Percentiles rank a stretch among this genome's conserved stretches.
Conservation (phyloP, 139 green algal genomes). For the Volvox africanus region DNA sequence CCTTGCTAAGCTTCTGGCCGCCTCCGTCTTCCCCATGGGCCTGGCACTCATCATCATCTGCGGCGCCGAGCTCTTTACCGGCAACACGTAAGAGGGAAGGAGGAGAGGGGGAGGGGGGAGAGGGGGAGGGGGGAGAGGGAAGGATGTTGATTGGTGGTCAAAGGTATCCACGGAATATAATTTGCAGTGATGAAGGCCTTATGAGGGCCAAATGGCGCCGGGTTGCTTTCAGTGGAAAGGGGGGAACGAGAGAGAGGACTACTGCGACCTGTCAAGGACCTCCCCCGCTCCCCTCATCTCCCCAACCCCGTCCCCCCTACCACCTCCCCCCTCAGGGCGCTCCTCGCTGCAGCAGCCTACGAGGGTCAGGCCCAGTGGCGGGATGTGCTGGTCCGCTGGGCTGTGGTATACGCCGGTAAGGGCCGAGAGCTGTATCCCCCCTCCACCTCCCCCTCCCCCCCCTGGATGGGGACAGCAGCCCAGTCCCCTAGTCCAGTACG, state of each 20-base stretch:
- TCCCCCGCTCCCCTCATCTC: no score
- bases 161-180: no score
- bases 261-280: no score
- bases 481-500: no score
- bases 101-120: neutral
- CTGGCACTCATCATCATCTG: constrained; percentile 72
- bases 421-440: no score
- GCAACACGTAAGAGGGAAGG: constrained; percentile 71
- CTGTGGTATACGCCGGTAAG: constrained; percentile 30
- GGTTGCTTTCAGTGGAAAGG: no score
- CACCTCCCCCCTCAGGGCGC: constrained; percentile 14
- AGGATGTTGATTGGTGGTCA: neutral
- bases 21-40: constrained; percentile 71
- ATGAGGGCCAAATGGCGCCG: no score
- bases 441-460: no score
- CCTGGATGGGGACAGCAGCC: no score
- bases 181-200: no score
- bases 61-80: constrained; percentile 90
- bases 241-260: no score
- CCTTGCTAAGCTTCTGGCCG: constrained; percentile 55
- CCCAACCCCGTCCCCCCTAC: neutral
- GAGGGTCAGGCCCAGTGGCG: constrained; percentile 61
- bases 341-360: constrained; percentile 72
- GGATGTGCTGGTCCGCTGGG: constrained; percentile 56
- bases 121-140: neutral